phyloP scores from a whole-genome alignment of 306 rosid genomes.

The Quercus glauca region DNA sequence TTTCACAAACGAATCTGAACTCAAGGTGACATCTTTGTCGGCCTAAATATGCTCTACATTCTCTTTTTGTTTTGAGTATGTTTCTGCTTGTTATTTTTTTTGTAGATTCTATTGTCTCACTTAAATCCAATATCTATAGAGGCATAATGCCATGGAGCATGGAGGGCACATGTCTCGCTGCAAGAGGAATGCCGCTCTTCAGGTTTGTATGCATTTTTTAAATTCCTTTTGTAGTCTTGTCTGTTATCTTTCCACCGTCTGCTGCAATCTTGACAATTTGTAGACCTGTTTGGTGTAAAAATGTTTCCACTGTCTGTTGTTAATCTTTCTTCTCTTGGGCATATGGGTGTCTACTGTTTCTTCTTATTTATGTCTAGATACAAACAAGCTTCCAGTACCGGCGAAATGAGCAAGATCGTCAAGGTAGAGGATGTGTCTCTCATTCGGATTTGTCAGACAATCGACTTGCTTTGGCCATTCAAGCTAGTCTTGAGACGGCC shows the following conservation, averaged over 20 bases:
- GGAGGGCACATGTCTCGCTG: neutral
- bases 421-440: neutral
- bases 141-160: constrained; percentile 14
- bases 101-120: neutral
- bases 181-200: neutral
- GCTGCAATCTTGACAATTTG: neutral
- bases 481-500: neutral
- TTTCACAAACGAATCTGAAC: constrained; percentile 45
- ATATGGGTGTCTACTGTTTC: neutral
- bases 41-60: neutral
- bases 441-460: neutral
- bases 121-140: neutral
- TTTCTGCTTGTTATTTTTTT: neutral
- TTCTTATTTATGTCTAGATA: neutral
- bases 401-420: neutral
- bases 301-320: neutral
- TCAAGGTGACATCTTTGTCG: constrained; percentile 43
- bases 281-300: neutral
- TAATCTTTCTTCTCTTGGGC: neutral
- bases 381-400: neutral
- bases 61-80: neutral
- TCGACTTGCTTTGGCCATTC: constrained; percentile 1
- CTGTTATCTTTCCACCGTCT: neutral
- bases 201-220: neutral
- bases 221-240: neutral